Conservation (phyloP, 2,329 filamentous ascomycete genomes). For the Alternaria novae-zelandiae region DNA sequence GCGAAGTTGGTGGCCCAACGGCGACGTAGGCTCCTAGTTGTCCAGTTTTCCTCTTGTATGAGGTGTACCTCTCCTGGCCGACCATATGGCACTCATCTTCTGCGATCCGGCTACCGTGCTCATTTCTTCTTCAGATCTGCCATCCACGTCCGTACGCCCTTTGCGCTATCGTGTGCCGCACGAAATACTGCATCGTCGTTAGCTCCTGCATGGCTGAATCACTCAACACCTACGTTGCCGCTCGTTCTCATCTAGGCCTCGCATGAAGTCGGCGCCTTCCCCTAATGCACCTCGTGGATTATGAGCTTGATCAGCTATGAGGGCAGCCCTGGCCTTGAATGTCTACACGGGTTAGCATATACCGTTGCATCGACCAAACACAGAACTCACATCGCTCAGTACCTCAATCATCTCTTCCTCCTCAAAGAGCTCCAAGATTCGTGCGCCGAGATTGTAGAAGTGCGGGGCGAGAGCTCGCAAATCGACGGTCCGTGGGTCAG, state of each 20-base stretch:
- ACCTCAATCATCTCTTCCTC: conserved; percentile 79
- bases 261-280: conserved; percentile 78
- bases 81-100: not conserved
- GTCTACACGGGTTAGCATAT: conserved; percentile 56
- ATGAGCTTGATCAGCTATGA: conserved; percentile 87
- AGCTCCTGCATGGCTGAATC: not conserved
- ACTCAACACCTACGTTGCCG: conserved; percentile 60
- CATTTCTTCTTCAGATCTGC: conserved; percentile 50
- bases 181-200: conserved; percentile 51
- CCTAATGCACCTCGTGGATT: conserved; percentile 76
- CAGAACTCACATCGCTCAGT: conserved; percentile 50
- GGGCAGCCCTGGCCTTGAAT: conserved; percentile 79
- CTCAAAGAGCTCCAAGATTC: conserved; percentile 89
- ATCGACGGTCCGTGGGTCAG: conserved; percentile 85
- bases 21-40: too few relatives aligned
- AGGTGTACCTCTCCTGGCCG: not conserved
- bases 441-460: conserved; percentile 84
- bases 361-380: not conserved
- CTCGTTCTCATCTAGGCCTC: conserved; percentile 90
- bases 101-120: conserved; percentile 4
- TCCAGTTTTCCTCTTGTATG: too few relatives aligned
- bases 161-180: conserved; percentile 56
- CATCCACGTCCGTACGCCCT: conserved; percentile 55
- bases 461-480: conserved; percentile 82
- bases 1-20: too few relatives aligned